Evolutionary conservation across 75 land plant genomes (phyloP).

Genomic region (Pinus taeda): DNA sequence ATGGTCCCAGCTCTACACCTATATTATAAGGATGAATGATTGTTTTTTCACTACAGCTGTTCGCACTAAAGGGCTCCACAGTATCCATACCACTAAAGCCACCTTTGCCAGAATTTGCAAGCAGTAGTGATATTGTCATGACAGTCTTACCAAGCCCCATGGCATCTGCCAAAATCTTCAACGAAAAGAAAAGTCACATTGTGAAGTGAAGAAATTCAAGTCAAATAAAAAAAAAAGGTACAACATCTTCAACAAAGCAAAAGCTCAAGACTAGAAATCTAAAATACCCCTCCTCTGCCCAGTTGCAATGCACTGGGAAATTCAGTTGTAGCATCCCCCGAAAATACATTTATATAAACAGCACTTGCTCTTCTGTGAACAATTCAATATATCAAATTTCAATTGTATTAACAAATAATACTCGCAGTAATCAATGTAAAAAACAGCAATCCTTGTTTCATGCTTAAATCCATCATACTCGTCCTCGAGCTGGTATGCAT

Average conservation of each 20-base stretch:
- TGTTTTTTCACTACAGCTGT: not conserved
- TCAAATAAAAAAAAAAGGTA: constrained; percentile 3
- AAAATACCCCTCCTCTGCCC: constrained; percentile 85
- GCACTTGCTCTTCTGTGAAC: constrained; percentile 50
- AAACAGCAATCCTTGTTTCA: not conserved
- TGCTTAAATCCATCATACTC: constrained; percentile 24
- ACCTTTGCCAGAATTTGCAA: constrained; percentile 46
- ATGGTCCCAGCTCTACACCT: not conserved
- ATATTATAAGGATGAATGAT: not conserved
- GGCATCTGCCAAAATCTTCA: constrained; percentile 73
- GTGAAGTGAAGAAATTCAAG: not conserved
- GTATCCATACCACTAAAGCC: constrained; percentile 28
- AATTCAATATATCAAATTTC: not conserved
- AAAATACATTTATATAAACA: constrained; percentile 75
- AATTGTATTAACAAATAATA: not conserved
- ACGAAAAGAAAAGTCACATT: not conserved
- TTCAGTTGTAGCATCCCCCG: constrained; percentile 73
- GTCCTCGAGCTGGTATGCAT: constrained; percentile 62
- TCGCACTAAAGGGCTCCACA: not conserved
- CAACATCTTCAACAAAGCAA: constrained; percentile 1
- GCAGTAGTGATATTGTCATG: constrained; percentile 79
- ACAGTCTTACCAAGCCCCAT: constrained; percentile 95
- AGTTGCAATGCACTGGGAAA: constrained; percentile 71
- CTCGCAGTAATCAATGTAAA: not conserved
- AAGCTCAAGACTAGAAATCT: not conserved